Evolutionary conservation across 306 rosid genomes (phyloP).

Genomic region (Quercus dentata): DNA sequence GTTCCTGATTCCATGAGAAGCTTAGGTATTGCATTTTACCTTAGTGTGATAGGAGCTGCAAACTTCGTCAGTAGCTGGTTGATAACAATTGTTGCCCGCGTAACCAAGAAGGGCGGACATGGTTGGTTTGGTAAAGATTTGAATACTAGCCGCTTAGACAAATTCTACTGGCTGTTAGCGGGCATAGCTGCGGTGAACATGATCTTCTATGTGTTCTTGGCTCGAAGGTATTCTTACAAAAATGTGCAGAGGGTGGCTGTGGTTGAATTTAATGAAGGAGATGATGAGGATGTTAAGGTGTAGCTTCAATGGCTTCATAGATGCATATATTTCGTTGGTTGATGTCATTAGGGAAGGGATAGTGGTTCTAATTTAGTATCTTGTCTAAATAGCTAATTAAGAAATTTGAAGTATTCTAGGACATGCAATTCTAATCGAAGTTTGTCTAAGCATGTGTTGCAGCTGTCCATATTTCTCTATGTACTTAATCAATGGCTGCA

Average conservation of each 20-base stretch:
- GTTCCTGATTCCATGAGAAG: conserved; percentile 97
- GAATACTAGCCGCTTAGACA: conserved; percentile 76
- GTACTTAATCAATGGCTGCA: not conserved
- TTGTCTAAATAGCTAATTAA: not conserved
- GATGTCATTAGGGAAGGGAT: not conserved
- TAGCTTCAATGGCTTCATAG: conserved; percentile 38
- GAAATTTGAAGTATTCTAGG: not conserved
- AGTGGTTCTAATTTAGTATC: not conserved
- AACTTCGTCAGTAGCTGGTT: conserved; percentile 71
- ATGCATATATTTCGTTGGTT: not conserved
- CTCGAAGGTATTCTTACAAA: conserved; percentile 78
- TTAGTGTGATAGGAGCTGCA: conserved; percentile 74
- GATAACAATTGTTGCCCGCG: conserved; percentile 57
- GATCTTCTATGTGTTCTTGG: conserved; percentile 61
- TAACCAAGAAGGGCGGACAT: conserved; percentile 44
- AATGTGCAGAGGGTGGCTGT: conserved; percentile 70
- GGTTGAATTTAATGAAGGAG: conserved; percentile 47
- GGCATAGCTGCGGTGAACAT: conserved; percentile 44
- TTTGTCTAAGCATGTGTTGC: not conserved
- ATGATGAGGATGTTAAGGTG: conserved; percentile 24
- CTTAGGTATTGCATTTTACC: conserved; percentile 74
- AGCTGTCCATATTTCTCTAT: not conserved
- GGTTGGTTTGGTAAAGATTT: conserved; percentile 86
- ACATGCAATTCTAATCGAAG: not conserved
- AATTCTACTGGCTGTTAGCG: conserved; percentile 78